A percentile compares a stretch with the other conserved stretches of the same genome.
These are phyloP conservation scores for Penicillium sp. DNA, from an alignment of 2,329 filamentous ascomycete genomes.

Conservation along the genomic window DNA sequence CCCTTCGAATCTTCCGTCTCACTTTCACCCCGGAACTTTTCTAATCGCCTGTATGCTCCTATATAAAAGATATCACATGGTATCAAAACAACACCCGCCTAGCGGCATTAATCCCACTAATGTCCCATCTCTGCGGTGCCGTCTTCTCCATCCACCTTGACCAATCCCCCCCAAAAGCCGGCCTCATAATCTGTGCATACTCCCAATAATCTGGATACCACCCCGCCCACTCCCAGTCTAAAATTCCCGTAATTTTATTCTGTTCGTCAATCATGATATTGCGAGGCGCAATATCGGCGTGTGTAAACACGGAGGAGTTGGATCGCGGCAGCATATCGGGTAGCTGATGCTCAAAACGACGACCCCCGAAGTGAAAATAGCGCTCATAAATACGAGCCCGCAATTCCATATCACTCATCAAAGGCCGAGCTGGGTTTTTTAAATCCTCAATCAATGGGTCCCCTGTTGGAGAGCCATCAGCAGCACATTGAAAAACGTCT, in stretches of 20 bases:
- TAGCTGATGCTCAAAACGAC: slow-evolving; percentile 19
- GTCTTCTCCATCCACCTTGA: slow-evolving; percentile 26
- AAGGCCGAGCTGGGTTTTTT: slow-evolving; percentile 17
- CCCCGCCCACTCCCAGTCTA: slow-evolving; percentile 14
- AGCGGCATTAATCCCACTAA: slow-evolving; percentile 23
- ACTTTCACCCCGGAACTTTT: background rate
- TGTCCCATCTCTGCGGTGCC: slow-evolving; percentile 25
- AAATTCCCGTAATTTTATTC: slow-evolving; percentile 12
- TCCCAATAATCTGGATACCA: slow-evolving; percentile 15
- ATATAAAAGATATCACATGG: background rate
- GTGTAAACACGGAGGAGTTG: slow-evolving; percentile 16
- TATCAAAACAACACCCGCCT: slow-evolving; percentile 31
- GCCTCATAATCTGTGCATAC: slow-evolving; percentile 24
- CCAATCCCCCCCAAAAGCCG: slow-evolving; percentile 23
- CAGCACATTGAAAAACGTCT: slow-evolving; percentile 21
- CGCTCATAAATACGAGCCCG: slow-evolving; percentile 23
- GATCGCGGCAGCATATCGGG: slow-evolving; percentile 23
- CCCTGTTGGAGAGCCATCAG: slow-evolving; percentile 21
- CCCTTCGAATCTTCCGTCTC: background rate
- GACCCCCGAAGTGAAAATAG: slow-evolving; percentile 22
- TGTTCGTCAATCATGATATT: slow-evolving; percentile 17
- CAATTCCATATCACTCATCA: slow-evolving; percentile 20
- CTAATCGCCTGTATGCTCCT: background rate
- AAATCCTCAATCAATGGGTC: slow-evolving; percentile 19
- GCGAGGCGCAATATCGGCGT: slow-evolving; percentile 15